Evolutionary conservation across 495 filamentous ascomycete species (phyloP).

Genomic region (Trichodelitschia bisporula): DNA sequence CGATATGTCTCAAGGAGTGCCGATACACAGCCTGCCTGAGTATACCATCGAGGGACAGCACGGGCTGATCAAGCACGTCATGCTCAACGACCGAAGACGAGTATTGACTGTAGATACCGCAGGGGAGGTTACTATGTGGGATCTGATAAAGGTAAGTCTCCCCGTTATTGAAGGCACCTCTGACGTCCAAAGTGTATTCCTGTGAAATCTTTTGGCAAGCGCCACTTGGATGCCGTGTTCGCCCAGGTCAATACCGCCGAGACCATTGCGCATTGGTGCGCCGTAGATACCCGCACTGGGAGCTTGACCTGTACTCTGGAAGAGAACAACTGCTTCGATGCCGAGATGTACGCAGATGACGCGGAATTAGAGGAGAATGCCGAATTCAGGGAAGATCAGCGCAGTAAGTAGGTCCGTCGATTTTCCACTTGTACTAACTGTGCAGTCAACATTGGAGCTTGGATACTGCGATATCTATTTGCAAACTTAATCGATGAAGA

Average conservation of each 20-base stretch:
- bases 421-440: conserved; percentile 5
- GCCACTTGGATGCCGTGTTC: conserved; percentile 77
- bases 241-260: conserved; percentile 70
- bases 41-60: conserved; percentile 88
- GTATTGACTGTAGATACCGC: conserved; percentile 85
- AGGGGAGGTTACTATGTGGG: conserved; percentile 92
- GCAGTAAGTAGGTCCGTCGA: conserved; percentile 35
- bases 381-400: conserved; percentile 79
- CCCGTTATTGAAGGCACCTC: not conserved
- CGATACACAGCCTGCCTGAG: conserved; percentile 26
- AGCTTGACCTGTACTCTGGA: conserved; percentile 75
- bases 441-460: conserved; percentile 86
- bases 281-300: conserved; percentile 79
- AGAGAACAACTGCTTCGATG: conserved; percentile 91
- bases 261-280: conserved; percentile 83
- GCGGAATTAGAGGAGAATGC: conserved; percentile 40
- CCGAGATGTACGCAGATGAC: conserved; percentile 90
- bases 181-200: conserved; percentile 52
- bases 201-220: conserved; percentile 70
- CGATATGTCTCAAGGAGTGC: conserved; percentile 2
- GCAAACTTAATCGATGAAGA: conserved; percentile 73
- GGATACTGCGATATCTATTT: conserved; percentile 87
- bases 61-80: conserved; percentile 76
- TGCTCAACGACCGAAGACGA: conserved; percentile 74
- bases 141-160: conserved; percentile 49